Evolutionary conservation across 2,329 filamentous ascomycete genomes (phyloP).

Genomic region (Tolypocladium ophioglossoides): DNA sequence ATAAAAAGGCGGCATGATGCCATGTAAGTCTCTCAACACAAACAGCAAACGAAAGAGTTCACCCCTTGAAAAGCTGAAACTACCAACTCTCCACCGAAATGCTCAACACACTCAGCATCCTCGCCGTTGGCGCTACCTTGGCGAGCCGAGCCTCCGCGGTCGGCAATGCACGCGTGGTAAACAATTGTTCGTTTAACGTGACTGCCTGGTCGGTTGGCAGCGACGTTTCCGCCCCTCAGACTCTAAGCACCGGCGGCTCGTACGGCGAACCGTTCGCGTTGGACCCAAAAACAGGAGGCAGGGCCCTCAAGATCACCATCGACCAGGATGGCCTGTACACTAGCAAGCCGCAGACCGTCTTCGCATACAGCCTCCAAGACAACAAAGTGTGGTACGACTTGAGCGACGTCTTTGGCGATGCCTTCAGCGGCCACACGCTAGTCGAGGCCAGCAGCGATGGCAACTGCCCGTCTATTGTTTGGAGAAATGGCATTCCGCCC

Average conservation of each 20-base stretch:
- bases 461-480: slow-evolving; percentile 24
- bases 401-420: slow-evolving; percentile 28
- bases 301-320: slow-evolving; percentile 26
- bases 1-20: not conserved
- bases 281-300: slow-evolving; percentile 27
- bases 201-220: slow-evolving; percentile 28
- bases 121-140: slow-evolving; percentile 3
- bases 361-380: slow-evolving; percentile 26
- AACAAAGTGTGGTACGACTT: slow-evolving; percentile 27
- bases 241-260: slow-evolving; percentile 14
- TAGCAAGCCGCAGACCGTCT: slow-evolving; percentile 27
- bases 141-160: slow-evolving; percentile 8
- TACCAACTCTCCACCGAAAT: not conserved
- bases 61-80: not conserved
- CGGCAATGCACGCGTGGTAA: slow-evolving; percentile 24
- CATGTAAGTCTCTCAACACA: not conserved
- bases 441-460: slow-evolving; percentile 15
- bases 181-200: slow-evolving; percentile 24
- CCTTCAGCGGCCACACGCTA: slow-evolving; percentile 22
- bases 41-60: not conserved
- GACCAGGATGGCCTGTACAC: slow-evolving; percentile 25
- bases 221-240: slow-evolving; percentile 13
- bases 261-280: slow-evolving; percentile 22
- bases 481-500: slow-evolving; percentile 22
- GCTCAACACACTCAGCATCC: slow-evolving; percentile 5